A percentile compares a stretch with the other conserved stretches of the same genome.
These are phyloP conservation scores for Puccinia horiana DNA, from an alignment of 1,284 basidiomycete genomes.

Conservation along the genomic window DNA sequence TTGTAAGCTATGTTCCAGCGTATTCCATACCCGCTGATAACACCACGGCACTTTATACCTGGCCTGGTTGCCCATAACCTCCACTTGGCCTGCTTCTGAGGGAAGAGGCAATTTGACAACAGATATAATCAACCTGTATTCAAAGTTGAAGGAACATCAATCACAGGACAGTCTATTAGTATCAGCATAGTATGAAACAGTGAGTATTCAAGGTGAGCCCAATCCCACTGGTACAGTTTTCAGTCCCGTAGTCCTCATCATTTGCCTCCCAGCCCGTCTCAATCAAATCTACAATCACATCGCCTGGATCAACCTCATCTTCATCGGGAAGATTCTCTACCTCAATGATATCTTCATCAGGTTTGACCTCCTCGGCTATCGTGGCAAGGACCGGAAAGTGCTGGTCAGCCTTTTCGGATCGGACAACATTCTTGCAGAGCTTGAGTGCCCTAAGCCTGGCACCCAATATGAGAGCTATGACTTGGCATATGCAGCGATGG, in stretches of 20 bases:
- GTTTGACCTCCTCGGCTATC: not conserved
- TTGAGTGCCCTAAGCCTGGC: not conserved
- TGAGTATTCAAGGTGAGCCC: not conserved
- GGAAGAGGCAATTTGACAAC: not conserved
- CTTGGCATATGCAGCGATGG: not conserved
- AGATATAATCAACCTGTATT: not conserved
- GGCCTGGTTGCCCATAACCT: not conserved
- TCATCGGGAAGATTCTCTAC: not conserved
- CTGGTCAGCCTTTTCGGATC: not conserved
- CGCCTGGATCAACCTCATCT: not conserved
- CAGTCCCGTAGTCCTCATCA: too few species aligned
- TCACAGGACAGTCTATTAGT: too few species aligned
- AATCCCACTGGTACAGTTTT: too few species aligned
- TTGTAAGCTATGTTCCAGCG: not conserved
- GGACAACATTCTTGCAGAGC: not conserved
- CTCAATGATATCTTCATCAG: not conserved
- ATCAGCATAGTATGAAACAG: too few species aligned
- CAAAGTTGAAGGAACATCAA: too few species aligned
- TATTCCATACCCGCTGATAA: not conserved
- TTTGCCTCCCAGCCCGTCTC: too few species aligned
- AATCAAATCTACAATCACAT: too few species aligned
- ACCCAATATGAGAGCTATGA: not conserved
- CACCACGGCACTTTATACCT: not conserved
- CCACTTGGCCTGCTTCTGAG: constrained; percentile 13
- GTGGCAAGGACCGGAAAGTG: not conserved